Percentiles rank a stretch among this genome's conserved stretches.
These are phyloP conservation scores for Aspergillus cejpii DNA, from an alignment of 2,329 filamentous ascomycete species.

Conservation along the genomic window DNA sequence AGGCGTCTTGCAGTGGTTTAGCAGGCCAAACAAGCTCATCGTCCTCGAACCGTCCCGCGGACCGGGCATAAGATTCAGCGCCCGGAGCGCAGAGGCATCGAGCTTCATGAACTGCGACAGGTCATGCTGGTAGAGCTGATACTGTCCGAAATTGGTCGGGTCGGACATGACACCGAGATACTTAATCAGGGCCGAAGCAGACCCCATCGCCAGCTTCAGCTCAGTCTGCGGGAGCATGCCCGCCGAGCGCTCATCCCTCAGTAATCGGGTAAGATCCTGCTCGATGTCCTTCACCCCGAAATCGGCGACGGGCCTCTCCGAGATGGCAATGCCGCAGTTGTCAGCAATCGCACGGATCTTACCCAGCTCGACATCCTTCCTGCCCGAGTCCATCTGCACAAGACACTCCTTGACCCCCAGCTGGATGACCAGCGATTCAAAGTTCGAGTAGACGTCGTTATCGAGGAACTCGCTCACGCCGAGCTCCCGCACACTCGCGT, in stretches of 20 bases:
- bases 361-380: constrained; percentile 79
- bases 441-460: constrained; percentile 96
- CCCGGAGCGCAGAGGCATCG: constrained; percentile 87
- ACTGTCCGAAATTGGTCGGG: constrained; percentile 91
- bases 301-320: constrained; percentile 68
- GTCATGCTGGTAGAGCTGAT: constrained; percentile 94
- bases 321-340: constrained; percentile 83
- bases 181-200: constrained; percentile 86
- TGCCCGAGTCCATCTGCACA: constrained; percentile 67
- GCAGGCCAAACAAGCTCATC: constrained; percentile 89
- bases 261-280: constrained; percentile 78
- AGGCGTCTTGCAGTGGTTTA: constrained; percentile 97
- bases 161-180: constrained; percentile 89
- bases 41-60: constrained; percentile 90
- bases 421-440: constrained; percentile 92
- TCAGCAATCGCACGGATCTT: constrained; percentile 87
- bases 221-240: constrained; percentile 81
- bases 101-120: constrained; percentile 97
- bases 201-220: constrained; percentile 90
- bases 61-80: constrained; percentile 94
- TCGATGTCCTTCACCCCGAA: constrained; percentile 91
- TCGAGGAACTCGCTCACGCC: constrained; percentile 98
- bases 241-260: constrained; percentile 77
- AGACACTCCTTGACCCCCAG: constrained; percentile 91
- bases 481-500: constrained; percentile 90